Evolutionary conservation across 345 rosid genomes (phyloP).

Genomic region (Theobroma cacao): DNA sequence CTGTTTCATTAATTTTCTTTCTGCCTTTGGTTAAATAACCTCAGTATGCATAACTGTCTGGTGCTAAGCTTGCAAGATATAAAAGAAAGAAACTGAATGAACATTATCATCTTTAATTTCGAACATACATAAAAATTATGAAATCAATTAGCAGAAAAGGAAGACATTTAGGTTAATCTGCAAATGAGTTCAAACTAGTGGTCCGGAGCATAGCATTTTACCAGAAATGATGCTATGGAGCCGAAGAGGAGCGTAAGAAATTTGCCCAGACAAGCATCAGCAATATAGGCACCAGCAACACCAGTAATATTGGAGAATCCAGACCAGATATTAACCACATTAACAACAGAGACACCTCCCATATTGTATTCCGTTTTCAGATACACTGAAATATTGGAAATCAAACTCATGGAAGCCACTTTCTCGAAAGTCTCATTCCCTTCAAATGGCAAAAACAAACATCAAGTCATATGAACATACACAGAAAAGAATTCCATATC

Average conservation of each 20-base stretch:
- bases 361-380: constrained; percentile 50
- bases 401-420: constrained; percentile 66
- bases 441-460: not conserved
- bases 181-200: not conserved
- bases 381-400: constrained; percentile 52
- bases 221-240: constrained; percentile 50
- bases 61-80: too few species aligned
- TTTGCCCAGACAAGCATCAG: constrained; percentile 63
- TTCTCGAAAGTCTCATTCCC: constrained; percentile 79
- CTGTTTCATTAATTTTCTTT: too few species aligned
- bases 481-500: not conserved
- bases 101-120: too few species aligned
- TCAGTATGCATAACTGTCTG: too few species aligned
- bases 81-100: too few species aligned
- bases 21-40: too few species aligned
- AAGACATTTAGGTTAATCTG: too few species aligned
- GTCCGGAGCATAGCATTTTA: constrained; percentile 12
- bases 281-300: constrained; percentile 60
- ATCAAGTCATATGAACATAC: not conserved
- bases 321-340: constrained; percentile 50
- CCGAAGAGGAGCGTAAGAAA: constrained; percentile 57
- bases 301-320: constrained; percentile 58
- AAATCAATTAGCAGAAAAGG: too few species aligned
- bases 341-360: constrained; percentile 54
- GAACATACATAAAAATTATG: too few species aligned